These are phyloP conservation scores for Asterionellopsis glacialis DNA, from an alignment of 108 stramenopile species.

Conservation along the genomic window DNA sequence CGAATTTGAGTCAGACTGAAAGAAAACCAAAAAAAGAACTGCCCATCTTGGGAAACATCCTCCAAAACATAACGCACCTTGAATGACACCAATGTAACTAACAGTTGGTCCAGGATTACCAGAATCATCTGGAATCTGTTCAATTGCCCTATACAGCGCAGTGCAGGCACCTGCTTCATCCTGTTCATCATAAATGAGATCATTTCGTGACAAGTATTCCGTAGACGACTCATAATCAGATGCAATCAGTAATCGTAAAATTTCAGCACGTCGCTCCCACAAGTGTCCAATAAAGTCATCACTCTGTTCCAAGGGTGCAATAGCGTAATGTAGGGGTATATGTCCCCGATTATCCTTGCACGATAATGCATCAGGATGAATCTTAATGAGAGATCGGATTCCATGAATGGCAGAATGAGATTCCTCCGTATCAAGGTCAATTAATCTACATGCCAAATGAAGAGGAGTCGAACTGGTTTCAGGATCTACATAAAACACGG, in stretches of 20 bases:
- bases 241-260: conserved; percentile 24
- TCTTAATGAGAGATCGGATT: conserved; percentile 25
- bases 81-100: conserved; percentile 32
- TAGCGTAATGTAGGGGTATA: conserved; percentile 54
- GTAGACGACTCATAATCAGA: conserved; percentile 25
- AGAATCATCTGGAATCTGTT: conserved; percentile 72
- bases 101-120: conserved; percentile 52
- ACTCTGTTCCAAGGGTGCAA: conserved; percentile 10
- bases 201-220: conserved; percentile 36
- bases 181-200: conserved; percentile 20
- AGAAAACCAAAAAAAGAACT: too few relatives aligned
- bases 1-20: too few relatives aligned
- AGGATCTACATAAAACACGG: conserved; percentile 33
- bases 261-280: conserved; percentile 26
- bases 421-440: conserved; percentile 27
- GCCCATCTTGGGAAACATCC: too few relatives aligned
- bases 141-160: conserved; percentile 54
- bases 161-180: conserved; percentile 23
- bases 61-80: neutral
- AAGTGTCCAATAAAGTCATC: neutral
- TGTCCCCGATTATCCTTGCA: conserved; percentile 37
- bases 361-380: conserved; percentile 21
- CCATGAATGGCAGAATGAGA: conserved; percentile 14
- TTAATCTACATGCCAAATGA: conserved; percentile 54
- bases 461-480: conserved; percentile 53